These are phyloP conservation scores for Talaromyces sp. DNA, from an alignment of 2,329 filamentous ascomycete genomes.

Conservation along the genomic window DNA sequence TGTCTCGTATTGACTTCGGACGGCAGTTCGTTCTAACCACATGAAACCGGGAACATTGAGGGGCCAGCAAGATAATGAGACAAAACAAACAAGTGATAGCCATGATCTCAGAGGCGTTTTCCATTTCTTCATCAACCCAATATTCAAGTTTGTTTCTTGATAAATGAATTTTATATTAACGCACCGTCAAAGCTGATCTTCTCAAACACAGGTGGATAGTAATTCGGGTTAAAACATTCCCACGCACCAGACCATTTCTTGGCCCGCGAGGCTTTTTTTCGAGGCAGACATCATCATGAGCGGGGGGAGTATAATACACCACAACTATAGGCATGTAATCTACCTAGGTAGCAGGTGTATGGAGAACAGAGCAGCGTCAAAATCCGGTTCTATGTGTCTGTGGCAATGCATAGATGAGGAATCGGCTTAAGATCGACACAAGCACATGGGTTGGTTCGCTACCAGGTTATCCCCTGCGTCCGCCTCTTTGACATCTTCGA, in stretches of 20 bases:
- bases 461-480: conserved; percentile 12
- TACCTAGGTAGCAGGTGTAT: not conserved
- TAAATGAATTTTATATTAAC: not conserved
- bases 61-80: not conserved
- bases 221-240: not conserved
- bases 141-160: not conserved
- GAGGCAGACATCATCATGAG: too few species aligned
- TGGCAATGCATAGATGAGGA: not conserved
- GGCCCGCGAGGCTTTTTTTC: too few species aligned
- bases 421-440: conserved; percentile 9
- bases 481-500: conserved; percentile 6
- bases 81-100: not conserved
- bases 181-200: not conserved
- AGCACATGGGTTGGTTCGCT: conserved; percentile 8
- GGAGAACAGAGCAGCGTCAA: not conserved
- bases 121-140: not conserved
- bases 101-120: not conserved
- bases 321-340: not conserved
- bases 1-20: too few species aligned
- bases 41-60: not conserved
- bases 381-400: conserved; percentile 8
- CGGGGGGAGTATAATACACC: not conserved
- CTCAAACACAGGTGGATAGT: not conserved
- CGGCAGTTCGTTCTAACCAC: not conserved
- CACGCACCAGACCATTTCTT: not conserved